Conservation (phyloP, 306 rosid species). For the Malus sieversii region DNA sequence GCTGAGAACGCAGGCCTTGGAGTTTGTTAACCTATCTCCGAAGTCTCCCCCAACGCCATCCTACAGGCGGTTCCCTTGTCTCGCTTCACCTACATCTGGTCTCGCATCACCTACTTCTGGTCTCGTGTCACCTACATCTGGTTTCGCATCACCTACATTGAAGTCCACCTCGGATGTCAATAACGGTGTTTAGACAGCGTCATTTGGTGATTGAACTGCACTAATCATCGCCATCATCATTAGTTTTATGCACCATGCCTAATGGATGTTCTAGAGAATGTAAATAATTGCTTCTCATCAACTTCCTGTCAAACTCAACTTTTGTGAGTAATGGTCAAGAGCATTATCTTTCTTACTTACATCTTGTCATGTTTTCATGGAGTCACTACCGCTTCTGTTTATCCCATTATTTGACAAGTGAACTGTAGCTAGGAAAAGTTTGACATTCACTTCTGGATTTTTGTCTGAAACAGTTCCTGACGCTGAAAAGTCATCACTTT, state of each 20-base stretch:
- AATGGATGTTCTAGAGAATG: conserved; percentile 18
- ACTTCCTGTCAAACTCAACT: conserved; percentile 21
- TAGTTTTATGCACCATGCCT: conserved; percentile 12
- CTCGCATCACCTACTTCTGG: no score
- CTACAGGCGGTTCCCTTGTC: conserved; percentile 19
- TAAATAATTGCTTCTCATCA: background rate
- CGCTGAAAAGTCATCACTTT: no score
- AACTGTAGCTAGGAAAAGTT: background rate
- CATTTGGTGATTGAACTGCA: conserved; percentile 15
- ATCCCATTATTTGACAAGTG: background rate
- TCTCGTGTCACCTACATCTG: background rate
- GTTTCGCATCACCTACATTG: conserved; percentile 15
- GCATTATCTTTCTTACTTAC: background rate
- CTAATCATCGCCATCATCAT: background rate
- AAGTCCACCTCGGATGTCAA: conserved; percentile 12
- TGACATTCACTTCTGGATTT: background rate
- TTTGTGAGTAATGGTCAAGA: conserved; percentile 8
- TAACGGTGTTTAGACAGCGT: conserved; percentile 11
- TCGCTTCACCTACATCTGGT: conserved; percentile 22
- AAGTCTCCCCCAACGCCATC: conserved; percentile 44
- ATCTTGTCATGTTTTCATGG: conserved; percentile 2
- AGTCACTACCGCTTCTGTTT: conserved; percentile 5
- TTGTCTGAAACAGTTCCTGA: no score
- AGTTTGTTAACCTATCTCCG: conserved; percentile 73
- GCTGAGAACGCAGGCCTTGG: conserved; percentile 77